Conservation (phyloP, 305 asterid species). For the Stenogyne calaminthoides region DNA sequence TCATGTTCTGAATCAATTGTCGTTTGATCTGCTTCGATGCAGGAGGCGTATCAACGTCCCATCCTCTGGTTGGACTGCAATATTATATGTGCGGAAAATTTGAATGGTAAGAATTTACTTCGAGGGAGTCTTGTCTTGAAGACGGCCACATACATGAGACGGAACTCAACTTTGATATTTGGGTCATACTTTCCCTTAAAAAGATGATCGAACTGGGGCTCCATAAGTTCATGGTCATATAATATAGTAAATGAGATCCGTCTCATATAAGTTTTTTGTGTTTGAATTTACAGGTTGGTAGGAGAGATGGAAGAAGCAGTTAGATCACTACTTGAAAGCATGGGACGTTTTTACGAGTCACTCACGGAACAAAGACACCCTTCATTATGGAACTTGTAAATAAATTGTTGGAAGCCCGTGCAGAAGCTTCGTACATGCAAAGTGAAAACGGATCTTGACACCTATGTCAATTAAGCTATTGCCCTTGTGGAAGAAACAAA, state of each 20-base stretch:
- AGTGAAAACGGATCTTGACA: constrained; percentile 8
- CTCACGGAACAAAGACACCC: constrained; percentile 67
- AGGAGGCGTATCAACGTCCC: constrained; percentile 78
- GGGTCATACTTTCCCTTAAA: background rate
- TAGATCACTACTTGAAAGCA: constrained; percentile 71
- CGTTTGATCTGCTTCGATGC: constrained; percentile 16
- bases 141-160: background rate
- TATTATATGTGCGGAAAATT: constrained; percentile 86
- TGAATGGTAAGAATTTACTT: constrained; percentile 71
- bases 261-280: background rate
- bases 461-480: background rate
- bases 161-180: background rate
- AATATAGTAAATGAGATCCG: background rate
- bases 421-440: constrained; percentile 64
- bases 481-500: background rate
- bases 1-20: background rate
- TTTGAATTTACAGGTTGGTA: constrained; percentile 56
- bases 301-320: constrained; percentile 70
- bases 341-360: constrained; percentile 61
- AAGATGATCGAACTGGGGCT: background rate
- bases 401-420: constrained; percentile 87
- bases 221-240: background rate
- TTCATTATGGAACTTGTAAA: constrained; percentile 63
- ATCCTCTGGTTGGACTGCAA: constrained; percentile 92
- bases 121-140: background rate